Evolutionary conservation across 2,329 filamentous ascomycete genomes (phyloP).

Genomic region (Aspergillus sp.): DNA sequence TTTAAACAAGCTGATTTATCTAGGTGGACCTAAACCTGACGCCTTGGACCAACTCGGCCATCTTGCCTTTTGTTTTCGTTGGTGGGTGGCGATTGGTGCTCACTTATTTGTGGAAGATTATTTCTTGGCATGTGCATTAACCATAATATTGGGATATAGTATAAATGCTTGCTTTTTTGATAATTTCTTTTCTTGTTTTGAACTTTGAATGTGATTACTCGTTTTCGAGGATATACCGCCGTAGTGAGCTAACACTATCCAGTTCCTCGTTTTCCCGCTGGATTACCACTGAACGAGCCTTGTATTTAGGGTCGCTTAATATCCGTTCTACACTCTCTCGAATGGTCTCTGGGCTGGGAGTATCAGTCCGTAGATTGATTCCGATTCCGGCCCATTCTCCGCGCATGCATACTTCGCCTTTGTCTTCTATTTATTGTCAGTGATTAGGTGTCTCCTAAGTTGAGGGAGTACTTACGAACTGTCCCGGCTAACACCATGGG

Average conservation of each 20-base stretch:
- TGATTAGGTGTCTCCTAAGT: too few relatives aligned
- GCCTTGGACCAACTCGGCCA: neutral
- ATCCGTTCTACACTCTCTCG: neutral
- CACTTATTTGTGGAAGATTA: neutral
- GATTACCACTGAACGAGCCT: slow-evolving; percentile 4
- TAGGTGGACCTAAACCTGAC: neutral
- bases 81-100: too few relatives aligned
- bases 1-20: neutral
- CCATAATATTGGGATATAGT: too few relatives aligned
- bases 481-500: slow-evolving; percentile 9
- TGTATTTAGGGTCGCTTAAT: slow-evolving; percentile 1
- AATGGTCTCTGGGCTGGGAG: neutral
- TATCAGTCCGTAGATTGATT: neutral
- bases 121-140: neutral
- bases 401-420: slow-evolving; percentile 6
- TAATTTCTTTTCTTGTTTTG: too few relatives aligned
- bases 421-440: neutral
- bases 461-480: neutral
- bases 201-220: neutral
- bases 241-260: neutral
- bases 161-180: neutral
- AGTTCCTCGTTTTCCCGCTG: slow-evolving; percentile 8
- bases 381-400: slow-evolving; percentile 4
- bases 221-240: neutral
- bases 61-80: neutral